phyloP scores from a whole-genome alignment of 2,329 filamentous ascomycete genomes.

The Fusarium brachygibbosum region DNA sequence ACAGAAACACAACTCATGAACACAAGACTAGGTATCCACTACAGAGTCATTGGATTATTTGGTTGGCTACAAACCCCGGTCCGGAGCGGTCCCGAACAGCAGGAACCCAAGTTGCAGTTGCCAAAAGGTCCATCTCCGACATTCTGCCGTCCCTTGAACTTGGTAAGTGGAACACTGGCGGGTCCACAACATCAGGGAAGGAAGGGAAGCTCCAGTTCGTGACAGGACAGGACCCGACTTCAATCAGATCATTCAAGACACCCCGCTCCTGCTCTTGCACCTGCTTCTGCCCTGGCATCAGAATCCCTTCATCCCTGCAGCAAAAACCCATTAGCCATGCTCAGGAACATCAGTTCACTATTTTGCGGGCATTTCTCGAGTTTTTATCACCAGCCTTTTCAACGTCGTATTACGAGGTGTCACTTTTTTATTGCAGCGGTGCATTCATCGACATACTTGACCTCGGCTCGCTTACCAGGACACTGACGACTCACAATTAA shows the following conservation, averaged over 20 bases:
- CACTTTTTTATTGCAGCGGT: conserved; percentile 26
- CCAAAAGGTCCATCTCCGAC: conserved; percentile 30
- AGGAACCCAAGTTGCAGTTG: conserved; percentile 32
- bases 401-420: conserved; percentile 27
- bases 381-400: conserved; percentile 19
- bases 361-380: conserved; percentile 7
- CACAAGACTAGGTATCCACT: conserved; percentile 10
- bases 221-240: conserved; percentile 8
- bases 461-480: conserved; percentile 28
- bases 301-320: conserved; percentile 29
- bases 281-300: neutral
- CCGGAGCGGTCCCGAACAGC: conserved; percentile 36
- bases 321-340: conserved; percentile 9
- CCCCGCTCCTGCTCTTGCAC: conserved; percentile 14
- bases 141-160: conserved; percentile 30
- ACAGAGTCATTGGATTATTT: conserved; percentile 18
- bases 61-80: conserved; percentile 3
- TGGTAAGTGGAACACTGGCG: conserved; percentile 25
- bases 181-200: conserved; percentile 7
- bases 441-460: conserved; percentile 1
- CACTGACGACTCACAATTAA: conserved; percentile 15
- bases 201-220: conserved; percentile 6
- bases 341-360: conserved; percentile 13
- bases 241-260: conserved; percentile 38
- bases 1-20: conserved; percentile 32